Conservation (phyloP, 2,329 filamentous ascomycete genomes). For the Scleromitrula shiraiana region DNA sequence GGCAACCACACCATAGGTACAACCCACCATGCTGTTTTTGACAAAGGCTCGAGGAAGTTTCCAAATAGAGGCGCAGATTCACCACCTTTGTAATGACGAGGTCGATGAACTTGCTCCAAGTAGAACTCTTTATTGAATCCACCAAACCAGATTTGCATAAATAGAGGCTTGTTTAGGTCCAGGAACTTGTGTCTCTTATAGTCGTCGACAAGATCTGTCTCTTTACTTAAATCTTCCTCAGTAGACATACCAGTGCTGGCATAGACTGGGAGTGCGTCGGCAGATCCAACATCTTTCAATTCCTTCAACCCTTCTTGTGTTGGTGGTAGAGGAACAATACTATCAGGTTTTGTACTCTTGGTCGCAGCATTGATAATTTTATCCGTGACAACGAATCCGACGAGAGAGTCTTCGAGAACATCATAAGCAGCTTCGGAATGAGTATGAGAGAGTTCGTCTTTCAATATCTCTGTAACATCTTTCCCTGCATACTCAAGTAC, state of each 20-base stretch:
- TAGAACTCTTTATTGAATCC: conserved; percentile 96
- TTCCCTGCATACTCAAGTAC: conserved; percentile 85
- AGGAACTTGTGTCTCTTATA: conserved; percentile 92
- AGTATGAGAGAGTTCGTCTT: conserved; percentile 71
- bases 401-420: conserved; percentile 75
- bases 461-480: conserved; percentile 75
- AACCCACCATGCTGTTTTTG: conserved; percentile 90
- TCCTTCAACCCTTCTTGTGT: conserved; percentile 40
- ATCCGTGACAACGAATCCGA: conserved; percentile 68
- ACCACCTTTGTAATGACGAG: conserved; percentile 90
- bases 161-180: conserved; percentile 74
- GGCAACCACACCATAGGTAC: conserved; percentile 81
- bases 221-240: conserved; percentile 76
- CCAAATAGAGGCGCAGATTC: conserved; percentile 90
- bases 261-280: conserved; percentile 37
- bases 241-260: conserved; percentile 75
- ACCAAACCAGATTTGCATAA: conserved; percentile 81
- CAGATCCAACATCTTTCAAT: conserved; percentile 32
- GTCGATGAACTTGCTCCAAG: conserved; percentile 89
- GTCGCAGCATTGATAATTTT: conserved; percentile 31
- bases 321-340: conserved; percentile 45
- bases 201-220: conserved; percentile 69
- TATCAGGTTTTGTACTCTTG: conserved; percentile 30
- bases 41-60: conserved; percentile 97
- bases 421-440: conserved; percentile 96